Conservation (phyloP, 305 asterid species). For the Fraxinus dipetala region DNA sequence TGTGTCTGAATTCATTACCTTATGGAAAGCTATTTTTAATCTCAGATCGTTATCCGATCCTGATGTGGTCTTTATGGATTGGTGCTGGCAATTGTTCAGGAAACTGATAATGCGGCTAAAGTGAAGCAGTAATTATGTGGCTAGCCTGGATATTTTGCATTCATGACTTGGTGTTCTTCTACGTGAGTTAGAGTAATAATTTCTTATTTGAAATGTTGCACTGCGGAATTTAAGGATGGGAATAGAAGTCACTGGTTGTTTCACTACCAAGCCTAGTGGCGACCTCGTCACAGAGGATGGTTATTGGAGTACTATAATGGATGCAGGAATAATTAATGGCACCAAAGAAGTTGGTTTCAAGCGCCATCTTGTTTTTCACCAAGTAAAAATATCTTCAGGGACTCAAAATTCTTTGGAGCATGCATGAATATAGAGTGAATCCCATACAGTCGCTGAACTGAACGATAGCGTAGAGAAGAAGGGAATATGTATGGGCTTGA, state of each 20-base stretch:
- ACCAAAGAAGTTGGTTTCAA: constrained; percentile 1
- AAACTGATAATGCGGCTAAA: background rate
- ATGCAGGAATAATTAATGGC: background rate
- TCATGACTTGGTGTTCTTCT: background rate
- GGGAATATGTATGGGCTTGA: background rate
- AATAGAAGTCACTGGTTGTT: constrained; percentile 7
- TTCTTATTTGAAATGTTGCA: background rate
- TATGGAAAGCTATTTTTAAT: background rate
- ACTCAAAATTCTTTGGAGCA: too few relatives aligned
- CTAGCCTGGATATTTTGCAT: background rate
- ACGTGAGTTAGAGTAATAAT: background rate
- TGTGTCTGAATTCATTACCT: too few relatives aligned
- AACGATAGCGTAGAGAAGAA: background rate
- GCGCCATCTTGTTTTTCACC: background rate
- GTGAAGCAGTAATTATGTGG: background rate
- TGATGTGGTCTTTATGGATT: background rate
- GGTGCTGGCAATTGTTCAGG: background rate
- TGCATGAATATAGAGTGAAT: too few relatives aligned
- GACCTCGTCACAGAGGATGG: background rate
- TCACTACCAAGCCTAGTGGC: background rate
- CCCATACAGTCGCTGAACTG: background rate
- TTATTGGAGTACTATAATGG: background rate
- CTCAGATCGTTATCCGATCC: background rate
- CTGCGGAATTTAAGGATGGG: constrained; percentile 1
- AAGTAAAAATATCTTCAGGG: too few relatives aligned